phyloP scores from a whole-genome alignment of 768 basidiomycete genomes.

The Termitomyces sp. region DNA sequence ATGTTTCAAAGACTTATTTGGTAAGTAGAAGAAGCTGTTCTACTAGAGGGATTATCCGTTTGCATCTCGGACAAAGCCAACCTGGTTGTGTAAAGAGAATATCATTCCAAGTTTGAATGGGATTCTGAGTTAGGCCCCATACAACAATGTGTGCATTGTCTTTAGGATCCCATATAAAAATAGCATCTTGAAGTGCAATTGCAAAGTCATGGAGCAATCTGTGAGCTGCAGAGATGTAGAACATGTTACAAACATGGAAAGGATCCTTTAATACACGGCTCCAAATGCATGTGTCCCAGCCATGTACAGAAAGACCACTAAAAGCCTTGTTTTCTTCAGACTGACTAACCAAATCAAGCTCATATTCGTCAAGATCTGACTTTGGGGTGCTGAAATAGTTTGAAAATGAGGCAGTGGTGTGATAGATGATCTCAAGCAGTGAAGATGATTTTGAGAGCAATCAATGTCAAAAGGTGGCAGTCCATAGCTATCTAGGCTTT shows the following conservation, averaged over 20 bases:
- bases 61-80: constrained; percentile 23
- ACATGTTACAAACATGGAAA: constrained; percentile 23
- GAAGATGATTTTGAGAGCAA: background rate
- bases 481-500: background rate
- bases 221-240: constrained; percentile 19
- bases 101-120: constrained; percentile 4
- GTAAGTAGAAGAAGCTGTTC: constrained; percentile 17
- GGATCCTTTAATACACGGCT: constrained; percentile 17
- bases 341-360: background rate
- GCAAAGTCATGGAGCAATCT: constrained; percentile 18
- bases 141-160: constrained; percentile 18
- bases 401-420: too few species aligned
- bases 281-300: background rate
- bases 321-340: background rate
- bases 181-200: constrained; percentile 19
- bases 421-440: too few species aligned
- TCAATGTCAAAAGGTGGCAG: background rate
- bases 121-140: constrained; percentile 11
- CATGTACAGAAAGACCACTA: background rate
- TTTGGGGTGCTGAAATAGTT: too few species aligned
- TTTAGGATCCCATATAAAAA: constrained; percentile 18
- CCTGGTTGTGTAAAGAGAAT: constrained; percentile 8
- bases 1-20: constrained; percentile 21
- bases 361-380: background rate
- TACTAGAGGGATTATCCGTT: constrained; percentile 25